Conservation (phyloP, 2,329 filamentous ascomycete genomes). For the Amauroascus verrucosus region DNA sequence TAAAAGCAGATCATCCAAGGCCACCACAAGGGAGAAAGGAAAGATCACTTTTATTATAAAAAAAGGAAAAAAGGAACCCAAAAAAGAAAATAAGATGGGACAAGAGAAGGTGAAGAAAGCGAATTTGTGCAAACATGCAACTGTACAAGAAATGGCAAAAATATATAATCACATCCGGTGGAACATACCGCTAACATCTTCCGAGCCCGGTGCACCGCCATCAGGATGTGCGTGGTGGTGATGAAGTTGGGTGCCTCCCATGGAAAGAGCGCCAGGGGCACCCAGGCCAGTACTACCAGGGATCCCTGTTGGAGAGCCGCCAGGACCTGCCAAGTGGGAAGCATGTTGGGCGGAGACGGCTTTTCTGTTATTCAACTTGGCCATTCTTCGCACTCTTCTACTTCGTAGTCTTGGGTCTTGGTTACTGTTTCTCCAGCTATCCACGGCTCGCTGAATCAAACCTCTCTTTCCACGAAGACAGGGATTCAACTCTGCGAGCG, state of each 20-base stretch:
- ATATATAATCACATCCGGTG: slow-evolving; percentile 65
- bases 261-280: slow-evolving; percentile 51
- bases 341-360: slow-evolving; percentile 48
- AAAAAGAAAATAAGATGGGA: slow-evolving; percentile 7
- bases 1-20: slow-evolving; percentile 17
- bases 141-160: slow-evolving; percentile 19
- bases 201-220: slow-evolving; percentile 48
- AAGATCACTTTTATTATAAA: slow-evolving; percentile 11
- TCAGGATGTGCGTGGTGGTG: slow-evolving; percentile 65
- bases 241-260: slow-evolving; percentile 58
- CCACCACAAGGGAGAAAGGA: slow-evolving; percentile 19
- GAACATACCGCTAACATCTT: slow-evolving; percentile 95
- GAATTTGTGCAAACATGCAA: background rate
- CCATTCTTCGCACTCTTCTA: slow-evolving; percentile 84
- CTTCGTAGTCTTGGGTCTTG: slow-evolving; percentile 86
- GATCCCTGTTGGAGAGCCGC: slow-evolving; percentile 52
- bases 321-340: slow-evolving; percentile 58
- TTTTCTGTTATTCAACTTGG: slow-evolving; percentile 87
- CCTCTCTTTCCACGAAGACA: slow-evolving; percentile 86
- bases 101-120: slow-evolving; percentile 19
- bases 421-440: slow-evolving; percentile 99
- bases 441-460: slow-evolving; percentile 90
- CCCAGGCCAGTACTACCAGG: slow-evolving; percentile 35
- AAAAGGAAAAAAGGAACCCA: slow-evolving; percentile 10
- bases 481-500: slow-evolving; percentile 83